phyloP scores from a whole-genome alignment of 2,329 filamentous ascomycete species.

The Xylaria sp. region DNA sequence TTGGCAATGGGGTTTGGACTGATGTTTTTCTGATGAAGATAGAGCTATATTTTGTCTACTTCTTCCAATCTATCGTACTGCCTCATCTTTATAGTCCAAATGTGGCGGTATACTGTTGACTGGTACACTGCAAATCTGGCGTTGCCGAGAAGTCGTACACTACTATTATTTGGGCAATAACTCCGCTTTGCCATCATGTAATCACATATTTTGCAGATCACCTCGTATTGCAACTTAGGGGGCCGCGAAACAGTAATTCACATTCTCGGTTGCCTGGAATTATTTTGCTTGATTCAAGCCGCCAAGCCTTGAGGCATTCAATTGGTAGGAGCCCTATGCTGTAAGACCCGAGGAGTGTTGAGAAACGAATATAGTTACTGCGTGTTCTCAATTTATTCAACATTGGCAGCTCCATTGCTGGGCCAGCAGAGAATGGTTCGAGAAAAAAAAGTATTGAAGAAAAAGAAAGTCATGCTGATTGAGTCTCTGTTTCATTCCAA shows the following conservation, averaged over 20 bases:
- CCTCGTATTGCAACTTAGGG: conserved; percentile 30
- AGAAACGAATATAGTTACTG: background rate
- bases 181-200: conserved; percentile 25
- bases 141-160: conserved; percentile 3
- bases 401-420: background rate
- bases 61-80: background rate
- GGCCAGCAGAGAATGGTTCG: background rate
- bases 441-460: background rate
- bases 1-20: background rate
- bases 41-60: background rate
- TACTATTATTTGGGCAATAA: conserved; percentile 23
- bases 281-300: background rate
- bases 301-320: background rate
- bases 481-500: background rate
- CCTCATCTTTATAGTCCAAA: conserved; percentile 1
- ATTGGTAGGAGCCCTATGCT: background rate
- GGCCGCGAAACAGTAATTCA: conserved; percentile 14
- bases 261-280: background rate
- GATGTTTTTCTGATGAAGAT: background rate
- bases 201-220: conserved; percentile 30
- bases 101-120: background rate
- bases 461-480: no score
- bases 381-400: conserved; percentile 19
- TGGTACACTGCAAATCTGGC: background rate
- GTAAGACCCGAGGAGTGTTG: no score